These are phyloP conservation scores for Phytophthora ohioensis DNA, from an alignment of 352 stramenopile species.

Conservation along the genomic window DNA sequence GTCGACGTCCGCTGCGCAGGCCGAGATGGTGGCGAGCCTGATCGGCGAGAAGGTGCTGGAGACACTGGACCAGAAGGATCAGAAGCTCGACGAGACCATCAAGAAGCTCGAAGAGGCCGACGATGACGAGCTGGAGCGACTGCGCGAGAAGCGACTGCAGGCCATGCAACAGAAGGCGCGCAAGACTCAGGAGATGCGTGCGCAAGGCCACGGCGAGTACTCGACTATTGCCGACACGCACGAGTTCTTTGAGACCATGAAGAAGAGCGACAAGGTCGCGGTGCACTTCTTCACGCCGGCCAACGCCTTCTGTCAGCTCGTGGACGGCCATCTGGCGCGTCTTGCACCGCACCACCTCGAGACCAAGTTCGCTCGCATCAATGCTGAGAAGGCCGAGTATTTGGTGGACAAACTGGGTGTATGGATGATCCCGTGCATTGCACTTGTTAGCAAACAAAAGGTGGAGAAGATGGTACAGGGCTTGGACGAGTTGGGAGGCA, in stretches of 20 bases:
- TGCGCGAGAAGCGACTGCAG: slow-evolving; percentile 83
- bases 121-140: slow-evolving; percentile 89
- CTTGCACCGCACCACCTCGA: slow-evolving; percentile 94
- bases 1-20: slow-evolving; percentile 66
- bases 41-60: slow-evolving; percentile 90
- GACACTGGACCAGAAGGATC: slow-evolving; percentile 88
- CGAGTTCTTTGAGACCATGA: slow-evolving; percentile 96
- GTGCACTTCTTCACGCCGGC: slow-evolving; percentile 97
- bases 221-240: slow-evolving; percentile 91
- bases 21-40: slow-evolving; percentile 78
- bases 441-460: slow-evolving; percentile 96
- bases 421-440: slow-evolving; percentile 96
- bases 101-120: slow-evolving; percentile 85
- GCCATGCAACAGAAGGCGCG: slow-evolving; percentile 79
- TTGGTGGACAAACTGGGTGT: slow-evolving; percentile 96
- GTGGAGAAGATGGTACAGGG: slow-evolving; percentile 96
- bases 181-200: slow-evolving; percentile 79
- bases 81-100: slow-evolving; percentile 87
- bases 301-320: slow-evolving; percentile 93
- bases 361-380: slow-evolving; percentile 96
- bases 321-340: slow-evolving; percentile 93
- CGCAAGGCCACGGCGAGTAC: slow-evolving; percentile 89
- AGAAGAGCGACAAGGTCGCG: slow-evolving; percentile 91
- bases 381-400: slow-evolving; percentile 97
- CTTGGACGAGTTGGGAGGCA: slow-evolving; percentile 95